Conservation (phyloP, 192 early-diverging fungal genomes). For the Mortierella antarctica region DNA sequence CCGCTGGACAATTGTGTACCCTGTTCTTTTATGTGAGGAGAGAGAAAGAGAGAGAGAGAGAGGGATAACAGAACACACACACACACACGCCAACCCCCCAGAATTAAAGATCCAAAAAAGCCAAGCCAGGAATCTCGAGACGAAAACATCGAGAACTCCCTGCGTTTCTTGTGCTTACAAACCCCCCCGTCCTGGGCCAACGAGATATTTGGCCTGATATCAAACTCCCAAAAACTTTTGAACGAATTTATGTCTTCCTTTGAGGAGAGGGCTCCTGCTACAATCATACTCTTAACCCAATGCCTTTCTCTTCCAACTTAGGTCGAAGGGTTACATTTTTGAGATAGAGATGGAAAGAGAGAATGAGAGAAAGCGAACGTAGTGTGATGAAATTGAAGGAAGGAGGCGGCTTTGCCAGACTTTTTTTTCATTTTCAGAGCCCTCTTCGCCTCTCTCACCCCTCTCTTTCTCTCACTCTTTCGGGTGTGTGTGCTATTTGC, state of each 20-base stretch:
- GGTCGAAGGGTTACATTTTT: too few relatives aligned
- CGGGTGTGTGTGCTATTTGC: too few relatives aligned
- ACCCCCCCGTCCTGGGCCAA: constrained; percentile 51
- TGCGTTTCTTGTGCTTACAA: constrained; percentile 8
- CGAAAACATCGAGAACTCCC: constrained; percentile 37
- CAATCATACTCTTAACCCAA: constrained; percentile 4
- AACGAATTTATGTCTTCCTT: constrained; percentile 47
- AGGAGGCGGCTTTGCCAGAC: too few relatives aligned
- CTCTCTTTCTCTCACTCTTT: too few relatives aligned
- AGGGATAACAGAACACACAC: constrained; percentile 7
- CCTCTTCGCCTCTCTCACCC: too few relatives aligned
- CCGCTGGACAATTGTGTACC: constrained; percentile 2
- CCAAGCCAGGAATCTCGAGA: constrained; percentile 48
- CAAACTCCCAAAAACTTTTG: constrained; percentile 28
- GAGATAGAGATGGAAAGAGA: too few relatives aligned
- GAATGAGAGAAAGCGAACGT: too few relatives aligned
- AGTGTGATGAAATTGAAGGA: too few relatives aligned
- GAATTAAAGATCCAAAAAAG: constrained; percentile 40
- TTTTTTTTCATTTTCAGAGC: too few relatives aligned
- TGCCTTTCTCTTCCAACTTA: too few relatives aligned
- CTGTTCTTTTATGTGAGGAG: constrained; percentile 5
- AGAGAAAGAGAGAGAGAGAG: constrained; percentile 21
- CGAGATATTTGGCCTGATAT: constrained; percentile 55
- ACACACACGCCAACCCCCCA: constrained; percentile 20
- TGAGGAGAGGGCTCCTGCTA: constrained; percentile 55